phyloP scores from a whole-genome alignment of 768 basidiomycete genomes.

The Boletus vinaceobasis region DNA sequence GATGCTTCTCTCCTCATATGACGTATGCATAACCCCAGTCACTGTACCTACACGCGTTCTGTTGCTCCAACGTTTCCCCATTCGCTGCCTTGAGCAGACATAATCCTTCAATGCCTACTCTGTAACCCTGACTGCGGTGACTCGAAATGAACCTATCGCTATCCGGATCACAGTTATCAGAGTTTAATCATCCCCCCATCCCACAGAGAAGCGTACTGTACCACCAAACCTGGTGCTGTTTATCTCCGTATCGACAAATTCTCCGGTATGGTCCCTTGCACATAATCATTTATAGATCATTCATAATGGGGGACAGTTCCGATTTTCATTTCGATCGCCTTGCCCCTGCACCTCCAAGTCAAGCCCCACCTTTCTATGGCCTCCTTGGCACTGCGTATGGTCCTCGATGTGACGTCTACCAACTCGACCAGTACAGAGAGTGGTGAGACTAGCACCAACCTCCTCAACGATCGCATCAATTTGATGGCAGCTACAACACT shows the following conservation, averaged over 20 bases:
- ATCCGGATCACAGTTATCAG: constrained; percentile 19
- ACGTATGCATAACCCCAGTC: neutral
- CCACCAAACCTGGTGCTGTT: neutral
- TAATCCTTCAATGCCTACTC: neutral
- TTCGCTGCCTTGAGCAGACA: too few relatives aligned
- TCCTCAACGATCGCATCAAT: constrained; percentile 23
- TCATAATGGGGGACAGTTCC: constrained; percentile 14
- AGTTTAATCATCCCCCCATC: constrained; percentile 11
- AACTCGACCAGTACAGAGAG: constrained; percentile 5
- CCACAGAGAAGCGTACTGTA: constrained; percentile 6
- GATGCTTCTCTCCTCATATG: neutral
- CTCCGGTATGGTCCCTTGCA: constrained; percentile 5
- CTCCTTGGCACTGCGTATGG: neutral
- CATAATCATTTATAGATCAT: constrained; percentile 25
- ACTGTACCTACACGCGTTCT: neutral
- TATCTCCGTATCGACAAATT: constrained; percentile 16
- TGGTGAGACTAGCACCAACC: constrained; percentile 1
- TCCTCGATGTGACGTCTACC: constrained; percentile 7
- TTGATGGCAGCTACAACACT: constrained; percentile 25
- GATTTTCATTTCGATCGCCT: constrained; percentile 13
- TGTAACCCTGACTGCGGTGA: constrained; percentile 14
- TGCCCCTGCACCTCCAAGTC: constrained; percentile 8
- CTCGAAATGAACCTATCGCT: neutral
- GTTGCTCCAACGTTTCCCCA: neutral
- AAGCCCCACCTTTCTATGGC: constrained; percentile 3